Conservation (phyloP, 768 basidiomycete species). For the Trametes cingulata region DNA sequence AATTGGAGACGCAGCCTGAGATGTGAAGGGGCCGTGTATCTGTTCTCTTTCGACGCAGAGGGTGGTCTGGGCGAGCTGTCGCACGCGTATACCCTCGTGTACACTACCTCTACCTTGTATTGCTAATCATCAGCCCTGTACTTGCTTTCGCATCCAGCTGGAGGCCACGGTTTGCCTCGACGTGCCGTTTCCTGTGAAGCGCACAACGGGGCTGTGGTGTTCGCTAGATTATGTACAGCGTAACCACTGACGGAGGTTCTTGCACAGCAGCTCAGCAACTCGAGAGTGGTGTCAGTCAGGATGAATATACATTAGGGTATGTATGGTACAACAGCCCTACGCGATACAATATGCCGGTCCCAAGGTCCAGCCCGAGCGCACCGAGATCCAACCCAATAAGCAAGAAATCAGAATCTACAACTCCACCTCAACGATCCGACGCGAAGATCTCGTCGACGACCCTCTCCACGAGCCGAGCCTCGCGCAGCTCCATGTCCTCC, state of each 20-base stretch:
- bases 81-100: not conserved
- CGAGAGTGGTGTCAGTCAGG: too few species aligned
- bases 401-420: not conserved
- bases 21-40: not conserved
- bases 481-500: conserved; percentile 21
- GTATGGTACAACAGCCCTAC: conserved; percentile 14
- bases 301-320: conserved; percentile 11
- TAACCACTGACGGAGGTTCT: too few species aligned
- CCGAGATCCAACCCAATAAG: not conserved
- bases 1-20: conserved; percentile 22
- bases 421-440: not conserved
- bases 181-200: too few species aligned
- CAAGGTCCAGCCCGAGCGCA: conserved; percentile 13
- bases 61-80: not conserved
- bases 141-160: not conserved
- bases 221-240: too few species aligned
- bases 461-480: conserved; percentile 21
- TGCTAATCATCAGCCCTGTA: not conserved
- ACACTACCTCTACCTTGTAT: not conserved
- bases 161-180: too few species aligned
- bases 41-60: not conserved
- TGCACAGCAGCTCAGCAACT: too few species aligned
- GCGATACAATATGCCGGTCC: conserved; percentile 12
- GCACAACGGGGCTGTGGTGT: too few species aligned
- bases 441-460: conserved; percentile 20